Evolutionary conservation across 352 stramenopile species (phyloP), one percentile per base, ranked within the genome.

Genomic region (Pythium apleroticum): DNA sequence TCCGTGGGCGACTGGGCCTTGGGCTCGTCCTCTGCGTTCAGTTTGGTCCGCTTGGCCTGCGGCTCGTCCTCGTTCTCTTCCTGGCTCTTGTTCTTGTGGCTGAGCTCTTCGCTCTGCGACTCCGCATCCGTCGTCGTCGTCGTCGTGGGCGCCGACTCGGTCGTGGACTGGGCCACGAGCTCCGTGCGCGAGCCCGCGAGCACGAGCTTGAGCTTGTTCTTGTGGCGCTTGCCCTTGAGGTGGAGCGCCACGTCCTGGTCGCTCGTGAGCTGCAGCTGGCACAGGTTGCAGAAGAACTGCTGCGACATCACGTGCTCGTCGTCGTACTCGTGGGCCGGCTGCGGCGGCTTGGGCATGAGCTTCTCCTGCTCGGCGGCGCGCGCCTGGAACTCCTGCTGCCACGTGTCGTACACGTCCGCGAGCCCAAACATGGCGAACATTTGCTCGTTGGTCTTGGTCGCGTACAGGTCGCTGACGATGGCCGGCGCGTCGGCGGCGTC

Each of bases 221-320:
- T 93, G 78, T 95, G 87, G 39, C 86, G 88, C 67, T 91, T 91
- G 45, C 87, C 87, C 58, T 91, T 89, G 46, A 68, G 71, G 66
- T 95, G 87, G 37, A 93, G 65, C 41, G 45, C 62, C 17, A 90
- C 72, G 66, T 95, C 86, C 61, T 91, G 73, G 48, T 90, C 78
- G 57, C 86, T 95, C 19, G 88, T 63, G 48, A 93, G 58, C 31
- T 93, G 84, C 30, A 93, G 61, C 7, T 84, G 75, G 62, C 86
- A 95, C 31, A 77, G 58, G 22, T 84, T 67, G 49, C 86, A 95
- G 62, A 80, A 93, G 55, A 90, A 80, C 56, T 88, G 69, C 9
- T 67, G 76, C 33, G 84, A 76, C 30, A 78, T 63, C 4, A 87
- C 65, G 25, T 75, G 69, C 39, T 53, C 68, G 30, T 89, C 72